Evolutionary conservation across 1,139 yeast species (phyloP), one percentile per base, ranked within the genome.

Genomic region (Petasospora rhodanensis): DNA sequence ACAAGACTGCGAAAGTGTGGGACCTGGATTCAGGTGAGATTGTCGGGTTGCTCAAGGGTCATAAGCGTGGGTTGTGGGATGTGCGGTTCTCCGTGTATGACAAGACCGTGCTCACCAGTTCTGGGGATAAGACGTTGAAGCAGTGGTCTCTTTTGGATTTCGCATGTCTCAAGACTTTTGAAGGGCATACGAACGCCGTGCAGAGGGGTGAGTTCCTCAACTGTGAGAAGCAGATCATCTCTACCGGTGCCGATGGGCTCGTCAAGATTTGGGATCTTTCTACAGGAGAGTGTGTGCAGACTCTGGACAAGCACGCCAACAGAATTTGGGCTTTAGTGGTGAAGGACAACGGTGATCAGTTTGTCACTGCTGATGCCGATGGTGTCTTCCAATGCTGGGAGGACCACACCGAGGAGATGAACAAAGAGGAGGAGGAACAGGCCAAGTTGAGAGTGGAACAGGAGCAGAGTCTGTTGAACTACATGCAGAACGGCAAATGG

Each of bases 11-110:
- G 42, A 91, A 93, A 56, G 64, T 91, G 5, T 93, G 97, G 97
- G 79, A 83, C 51, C 54, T 76, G 22, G 81, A 76, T 26, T 63
- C 75, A 11, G 97, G 98, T 34, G 96, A 91, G 58, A 75, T 82
- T 4, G 64, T 83, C 12, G 96, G 95, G 6, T 70, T 91, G 5
- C 64, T 93, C 42, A 75, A 79, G 42, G 96, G 96, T 15, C 98
- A 93, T 58, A 81, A 79, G 57, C 75, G 98, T 52, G 97, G 98
- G 11, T 73, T 91, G 31, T 93, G 97, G 95, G 93, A 86, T 52
- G 79, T 87, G 23, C 71, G 73, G 43, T 91, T 91, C 57, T 83
- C 86, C 51, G 78, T 76, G 29, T 82, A 68, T 56, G 96, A 85
- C 51, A 81, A 85, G 56, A 60, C 79, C 6, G 50, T 85, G 11